Base-by-base conservation (phyloP, 2,329 filamentous ascomycete species). In the Drechslerella coelobrocha region DNA sequence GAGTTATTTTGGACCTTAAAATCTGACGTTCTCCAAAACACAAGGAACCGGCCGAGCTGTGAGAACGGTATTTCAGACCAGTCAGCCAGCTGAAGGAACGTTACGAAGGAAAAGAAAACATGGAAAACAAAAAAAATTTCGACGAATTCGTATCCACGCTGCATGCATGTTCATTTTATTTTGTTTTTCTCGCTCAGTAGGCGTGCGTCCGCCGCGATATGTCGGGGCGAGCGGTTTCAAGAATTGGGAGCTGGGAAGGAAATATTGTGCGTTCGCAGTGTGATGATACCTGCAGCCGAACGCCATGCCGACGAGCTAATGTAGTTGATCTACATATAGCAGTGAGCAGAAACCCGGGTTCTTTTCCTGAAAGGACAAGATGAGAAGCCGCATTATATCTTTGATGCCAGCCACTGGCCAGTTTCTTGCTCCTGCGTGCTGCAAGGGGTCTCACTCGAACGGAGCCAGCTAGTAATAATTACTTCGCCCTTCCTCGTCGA, bases 251-350 rank as follows among this genome's bases (percentile, higher is more conserved):
- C 56, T 66, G 39, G 39, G 34, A 37, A 21, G 39, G 29, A 24
- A 26, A 27, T 17, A 41, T 39, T 26, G 29, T 45, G 53, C 47
- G 31, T 34, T 14, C 51, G 37, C 19, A 55, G 37, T 56, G 57
- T 61, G 55, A 56, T 29, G 45, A 57, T 68, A 68, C 63, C 34
- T 23, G 41, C 62, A 60, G 31, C 31, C 39, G 50, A 55, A 60
- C 62, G 62, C 62, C 62, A 55, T 68, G 56, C 62, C 62, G 62
- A 68, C 51, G 48, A 57, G 29, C 55, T 53, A 68, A 61, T 60
- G 52, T 60, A 50, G 54, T 34, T 60, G 31, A 34, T 52, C 57
- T 45, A 31, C 26, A 53, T 48, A 51, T 55, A 60, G 53, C n/a
- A 37, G 21, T 31, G 34, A 45, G 41, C 41, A 41, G 29, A 55